A percentile compares a stretch with the other conserved stretches of the same genome.
These are phyloP conservation scores for Marasmius tenuissimus DNA, from an alignment of 1,284 basidiomycete species.

Conservation along the genomic window DNA sequence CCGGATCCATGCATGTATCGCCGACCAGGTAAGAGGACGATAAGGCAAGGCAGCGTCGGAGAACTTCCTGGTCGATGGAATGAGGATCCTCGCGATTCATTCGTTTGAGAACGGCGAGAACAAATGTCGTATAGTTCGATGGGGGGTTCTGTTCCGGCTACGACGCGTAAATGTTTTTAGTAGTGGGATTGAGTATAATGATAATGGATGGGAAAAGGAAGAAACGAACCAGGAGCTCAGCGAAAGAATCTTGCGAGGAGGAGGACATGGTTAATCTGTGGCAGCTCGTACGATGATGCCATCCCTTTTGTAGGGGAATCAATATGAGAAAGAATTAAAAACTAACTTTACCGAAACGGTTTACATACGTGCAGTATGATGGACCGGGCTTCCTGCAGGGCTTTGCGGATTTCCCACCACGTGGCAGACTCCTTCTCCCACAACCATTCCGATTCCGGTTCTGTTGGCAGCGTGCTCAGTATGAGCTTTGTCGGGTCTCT, in stretches of 20 bases:
- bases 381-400: too few species aligned
- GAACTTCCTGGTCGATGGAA: constrained; percentile 57
- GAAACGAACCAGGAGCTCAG: constrained; percentile 9
- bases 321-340: neutral
- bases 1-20: constrained; percentile 64
- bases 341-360: neutral
- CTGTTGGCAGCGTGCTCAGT: neutral
- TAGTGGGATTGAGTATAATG: neutral
- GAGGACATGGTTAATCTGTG: neutral
- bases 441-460: neutral
- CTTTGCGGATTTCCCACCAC: too few species aligned
- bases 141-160: constrained; percentile 31
- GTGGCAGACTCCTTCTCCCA: neutral
- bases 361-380: too few species aligned
- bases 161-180: constrained; percentile 3
- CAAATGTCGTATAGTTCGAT: constrained; percentile 62
- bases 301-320: neutral
- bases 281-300: neutral
- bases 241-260: neutral
- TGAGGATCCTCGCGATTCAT: constrained; percentile 42
- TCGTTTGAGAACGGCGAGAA: constrained; percentile 51
- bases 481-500: constrained; percentile 34
- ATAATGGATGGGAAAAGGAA: neutral
- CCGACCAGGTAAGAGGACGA: constrained; percentile 75
- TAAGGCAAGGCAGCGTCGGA: constrained; percentile 64